Base-by-base conservation (phyloP, 495 filamentous ascomycete species). In the Aspergillus wentii region DNA sequence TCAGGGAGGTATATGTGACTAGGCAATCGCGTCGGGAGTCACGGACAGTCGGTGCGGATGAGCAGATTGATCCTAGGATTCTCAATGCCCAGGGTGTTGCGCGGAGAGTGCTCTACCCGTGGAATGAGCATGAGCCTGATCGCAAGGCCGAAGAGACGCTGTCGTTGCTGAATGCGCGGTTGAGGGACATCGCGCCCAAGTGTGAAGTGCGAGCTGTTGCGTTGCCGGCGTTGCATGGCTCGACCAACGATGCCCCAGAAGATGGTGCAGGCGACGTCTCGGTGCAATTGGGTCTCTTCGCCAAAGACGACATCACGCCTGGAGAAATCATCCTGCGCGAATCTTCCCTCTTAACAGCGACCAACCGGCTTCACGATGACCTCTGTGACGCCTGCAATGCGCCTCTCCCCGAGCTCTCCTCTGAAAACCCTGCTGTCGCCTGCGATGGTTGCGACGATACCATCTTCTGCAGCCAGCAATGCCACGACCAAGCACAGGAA, bases 121-220 rank as follows among this genome's bases (percentile, higher is more conserved):
- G 92, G 92, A 97, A 97, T 56, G 52, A 68, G 15, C 72, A 92
- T 49, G 94, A 98, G 52, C 89, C 88, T 0, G 80, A 97, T 57
- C 78, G 92, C 32, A 85, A 87, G 48, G 76, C 80, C 0, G 62
- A 76, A 4, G 76, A 84, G 40, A 83, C 77, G 3, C 60, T 97
- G 13, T 48, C 62, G 1, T 61, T 78, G 15, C 61, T 95, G 21
- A 95, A 95, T 54, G 49, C 62, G 20, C 60, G 78, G 43, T 68
- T 95, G 41, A 53, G 64, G 11, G 62, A 64, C 0, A 74, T 83
- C 9, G 87, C 86, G 5, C 82, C 86, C 0, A 72, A 75, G 36
- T 77, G 72, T 35, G 83, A 84, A 39, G 82, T 94, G 11, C 72
- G 72, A 17, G 85, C 83, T 14, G 79, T 85, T 0, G 69, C 76